Conservation (phyloP, 2,329 filamentous ascomycete species). For the Epichloe aotearoae region DNA sequence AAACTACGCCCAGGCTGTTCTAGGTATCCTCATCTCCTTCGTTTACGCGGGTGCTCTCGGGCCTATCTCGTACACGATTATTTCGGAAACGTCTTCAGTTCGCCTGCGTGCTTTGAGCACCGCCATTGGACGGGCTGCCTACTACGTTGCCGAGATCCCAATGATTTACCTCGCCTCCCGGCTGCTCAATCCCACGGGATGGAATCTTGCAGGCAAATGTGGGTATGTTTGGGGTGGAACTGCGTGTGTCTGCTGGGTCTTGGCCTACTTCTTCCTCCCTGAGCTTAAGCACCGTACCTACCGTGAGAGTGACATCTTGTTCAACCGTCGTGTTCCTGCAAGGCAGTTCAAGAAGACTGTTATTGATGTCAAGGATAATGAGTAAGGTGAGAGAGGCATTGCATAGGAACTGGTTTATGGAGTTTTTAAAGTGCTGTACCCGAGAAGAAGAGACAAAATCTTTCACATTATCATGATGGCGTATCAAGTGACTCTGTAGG, state of each 20-base stretch:
- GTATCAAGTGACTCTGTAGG: too few species aligned
- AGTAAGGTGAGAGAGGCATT: background rate
- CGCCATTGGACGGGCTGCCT: constrained; percentile 24
- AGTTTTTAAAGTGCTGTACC: too few species aligned
- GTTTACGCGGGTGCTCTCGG: constrained; percentile 22
- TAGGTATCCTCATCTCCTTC: constrained; percentile 26
- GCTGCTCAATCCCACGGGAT: constrained; percentile 24
- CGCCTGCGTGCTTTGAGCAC: constrained; percentile 27
- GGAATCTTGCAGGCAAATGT: constrained; percentile 30
- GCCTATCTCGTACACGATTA: constrained; percentile 28
- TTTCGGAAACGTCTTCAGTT: constrained; percentile 29
- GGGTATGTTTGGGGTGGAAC: constrained; percentile 33
- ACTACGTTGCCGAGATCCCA: constrained; percentile 28
- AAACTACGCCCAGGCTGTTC: constrained; percentile 24
- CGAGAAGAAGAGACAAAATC: too few species aligned
- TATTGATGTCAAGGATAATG: constrained; percentile 4
- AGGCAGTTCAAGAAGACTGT: constrained; percentile 11
- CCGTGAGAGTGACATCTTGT: constrained; percentile 33
- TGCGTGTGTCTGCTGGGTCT: constrained; percentile 19
- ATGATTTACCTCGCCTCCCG: constrained; percentile 26
- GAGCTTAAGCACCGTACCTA: constrained; percentile 38
- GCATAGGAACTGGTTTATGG: too few species aligned
- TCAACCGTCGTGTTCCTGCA: constrained; percentile 16
- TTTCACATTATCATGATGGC: too few species aligned
- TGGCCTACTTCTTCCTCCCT: constrained; percentile 33